Percentiles rank a stretch among this genome's conserved stretches.
phyloP scores from a whole-genome alignment of 202 grass and related monocot genomes.

The Panicum virgatum region DNA sequence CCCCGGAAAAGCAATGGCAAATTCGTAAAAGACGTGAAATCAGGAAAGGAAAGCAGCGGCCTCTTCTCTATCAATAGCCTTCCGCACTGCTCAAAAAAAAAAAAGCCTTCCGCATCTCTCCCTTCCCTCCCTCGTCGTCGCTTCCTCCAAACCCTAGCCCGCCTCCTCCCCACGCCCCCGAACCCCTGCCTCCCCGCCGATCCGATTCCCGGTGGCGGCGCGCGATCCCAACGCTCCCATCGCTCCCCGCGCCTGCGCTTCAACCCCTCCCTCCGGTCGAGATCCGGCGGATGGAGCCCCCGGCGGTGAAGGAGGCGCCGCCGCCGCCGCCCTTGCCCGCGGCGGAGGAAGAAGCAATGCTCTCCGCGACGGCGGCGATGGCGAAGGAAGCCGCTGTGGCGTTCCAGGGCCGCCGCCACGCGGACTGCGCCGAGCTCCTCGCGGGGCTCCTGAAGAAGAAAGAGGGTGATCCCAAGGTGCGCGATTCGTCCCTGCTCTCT shows the following conservation, averaged over 20 bases:
- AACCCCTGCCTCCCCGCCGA: conserved; percentile 28
- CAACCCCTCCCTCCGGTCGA: conserved; percentile 8
- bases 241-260: conserved; percentile 2
- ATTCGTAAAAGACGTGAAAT: conserved; percentile 14
- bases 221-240: not conserved
- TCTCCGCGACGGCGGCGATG: conserved; percentile 63
- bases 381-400: conserved; percentile 71
- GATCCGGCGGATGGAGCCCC: conserved; percentile 55
- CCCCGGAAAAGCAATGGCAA: conserved; percentile 11
- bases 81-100: no score
- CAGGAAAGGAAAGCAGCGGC: not conserved
- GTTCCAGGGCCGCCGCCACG: conserved; percentile 69
- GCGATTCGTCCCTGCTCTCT: conserved; percentile 11
- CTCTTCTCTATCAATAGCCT: conserved; percentile 25
- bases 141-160: conserved; percentile 46
- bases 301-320: conserved; percentile 61
- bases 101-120: no score
- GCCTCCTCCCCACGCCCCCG: not conserved
- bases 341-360: conserved; percentile 57
- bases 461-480: conserved; percentile 79
- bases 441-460: conserved; percentile 72
- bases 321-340: conserved; percentile 28
- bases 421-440: conserved; percentile 71
- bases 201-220: conserved; percentile 12
- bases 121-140: not conserved